Evolutionary conservation across 2,329 filamentous ascomycete species (phyloP).

Genomic region (Arthrobotrys entomopaga): DNA sequence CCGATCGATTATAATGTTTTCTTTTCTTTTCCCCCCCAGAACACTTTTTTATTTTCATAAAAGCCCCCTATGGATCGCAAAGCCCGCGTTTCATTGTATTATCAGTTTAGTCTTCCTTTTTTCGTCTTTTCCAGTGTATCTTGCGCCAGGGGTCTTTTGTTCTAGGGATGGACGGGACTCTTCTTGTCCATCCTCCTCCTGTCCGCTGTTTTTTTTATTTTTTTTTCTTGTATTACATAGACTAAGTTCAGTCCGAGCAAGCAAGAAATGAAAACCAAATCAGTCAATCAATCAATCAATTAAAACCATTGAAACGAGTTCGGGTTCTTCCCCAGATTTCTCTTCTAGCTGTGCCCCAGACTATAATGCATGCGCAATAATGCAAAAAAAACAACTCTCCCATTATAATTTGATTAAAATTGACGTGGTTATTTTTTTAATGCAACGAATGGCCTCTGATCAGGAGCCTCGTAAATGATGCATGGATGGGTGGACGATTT

Average conservation of each 20-base stretch:
- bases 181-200: slow-evolving; percentile 51
- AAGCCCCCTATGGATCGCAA: slow-evolving; percentile 34
- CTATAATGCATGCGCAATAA: slow-evolving; percentile 7
- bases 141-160: slow-evolving; percentile 55
- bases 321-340: too few relatives aligned
- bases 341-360: too few relatives aligned
- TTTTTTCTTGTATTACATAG: slow-evolving; percentile 48
- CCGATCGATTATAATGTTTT: slow-evolving; percentile 43
- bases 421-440: slow-evolving; percentile 48
- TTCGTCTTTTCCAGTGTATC: slow-evolving; percentile 24
- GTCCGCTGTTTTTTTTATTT: slow-evolving; percentile 45
- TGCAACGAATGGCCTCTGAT: slow-evolving; percentile 25
- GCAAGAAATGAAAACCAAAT: slow-evolving; percentile 50
- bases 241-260: slow-evolving; percentile 29
- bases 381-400: slow-evolving; percentile 31
- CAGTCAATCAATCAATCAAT: not conserved
- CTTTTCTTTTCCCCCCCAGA: slow-evolving; percentile 8
- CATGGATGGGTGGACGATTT: slow-evolving; percentile 12
- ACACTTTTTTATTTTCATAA: slow-evolving; percentile 24
- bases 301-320: slow-evolving; percentile 20
- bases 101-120: slow-evolving; percentile 28
- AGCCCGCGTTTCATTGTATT: slow-evolving; percentile 54
- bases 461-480: too few relatives aligned
- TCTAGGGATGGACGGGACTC: slow-evolving; percentile 49
- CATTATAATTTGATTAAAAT: not conserved